Evolutionary conservation across 495 filamentous ascomycete species (phyloP).

Genomic region (Cercophora sp.): DNA sequence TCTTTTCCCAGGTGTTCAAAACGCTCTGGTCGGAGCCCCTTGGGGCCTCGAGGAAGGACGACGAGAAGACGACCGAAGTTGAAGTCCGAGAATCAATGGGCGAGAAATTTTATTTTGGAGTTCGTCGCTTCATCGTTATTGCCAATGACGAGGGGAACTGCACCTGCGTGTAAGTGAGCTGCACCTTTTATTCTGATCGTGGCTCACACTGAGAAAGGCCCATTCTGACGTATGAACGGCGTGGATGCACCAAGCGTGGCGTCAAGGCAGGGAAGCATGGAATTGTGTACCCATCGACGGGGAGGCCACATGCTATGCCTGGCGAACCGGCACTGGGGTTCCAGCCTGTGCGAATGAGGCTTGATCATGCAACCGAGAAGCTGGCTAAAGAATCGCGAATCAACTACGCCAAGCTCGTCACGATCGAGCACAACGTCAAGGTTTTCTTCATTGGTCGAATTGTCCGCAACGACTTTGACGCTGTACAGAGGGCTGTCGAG

Average conservation of each 20-base stretch:
- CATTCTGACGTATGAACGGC: constrained; percentile 44
- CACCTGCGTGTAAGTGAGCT: constrained; percentile 43
- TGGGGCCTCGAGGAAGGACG: constrained; percentile 29
- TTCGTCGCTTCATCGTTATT: constrained; percentile 46
- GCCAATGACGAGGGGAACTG: constrained; percentile 45
- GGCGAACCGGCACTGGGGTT: constrained; percentile 43
- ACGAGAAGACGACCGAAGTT: constrained; percentile 27
- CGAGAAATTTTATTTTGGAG: constrained; percentile 36
- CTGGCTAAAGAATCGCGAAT: constrained; percentile 44
- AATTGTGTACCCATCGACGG: constrained; percentile 34
- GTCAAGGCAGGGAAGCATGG: constrained; percentile 45
- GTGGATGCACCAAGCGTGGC: constrained; percentile 42
- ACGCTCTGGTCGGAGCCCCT: constrained; percentile 44
- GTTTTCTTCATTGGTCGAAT: constrained; percentile 45
- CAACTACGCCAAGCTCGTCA: constrained; percentile 42
- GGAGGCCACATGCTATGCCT: constrained; percentile 26
- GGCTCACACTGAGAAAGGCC: constrained; percentile 31
- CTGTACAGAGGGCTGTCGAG: constrained; percentile 39
- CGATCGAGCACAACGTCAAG: constrained; percentile 48
- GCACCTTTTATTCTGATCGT: background rate
- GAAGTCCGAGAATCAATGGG: constrained; percentile 20
- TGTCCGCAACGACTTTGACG: constrained; percentile 25
- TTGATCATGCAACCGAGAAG: constrained; percentile 33
- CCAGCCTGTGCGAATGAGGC: constrained; percentile 30
- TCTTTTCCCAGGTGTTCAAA: constrained; percentile 43